phyloP scores from a whole-genome alignment of 2,329 filamentous ascomycete species.

The Dothidotthia symphoricarpi region DNA sequence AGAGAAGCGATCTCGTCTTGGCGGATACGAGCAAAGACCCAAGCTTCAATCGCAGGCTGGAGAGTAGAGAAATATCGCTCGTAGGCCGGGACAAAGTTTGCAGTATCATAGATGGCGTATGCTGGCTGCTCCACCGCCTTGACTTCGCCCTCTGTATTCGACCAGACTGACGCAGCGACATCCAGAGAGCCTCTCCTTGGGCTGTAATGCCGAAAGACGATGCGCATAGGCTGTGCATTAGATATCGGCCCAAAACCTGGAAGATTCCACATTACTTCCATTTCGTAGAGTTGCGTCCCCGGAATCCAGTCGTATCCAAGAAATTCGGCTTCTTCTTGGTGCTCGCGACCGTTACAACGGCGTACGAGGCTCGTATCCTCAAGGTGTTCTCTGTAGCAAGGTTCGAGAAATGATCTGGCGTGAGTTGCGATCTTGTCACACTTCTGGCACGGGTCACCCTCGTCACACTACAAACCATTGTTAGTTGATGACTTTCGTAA shows the following conservation, averaged over 20 bases:
- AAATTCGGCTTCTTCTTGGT: slow-evolving; percentile 36
- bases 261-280: slow-evolving; percentile 39
- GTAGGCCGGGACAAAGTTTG: slow-evolving; percentile 24
- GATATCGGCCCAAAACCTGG: slow-evolving; percentile 35
- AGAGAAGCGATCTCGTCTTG: slow-evolving; percentile 30
- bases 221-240: slow-evolving; percentile 22
- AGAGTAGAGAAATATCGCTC: slow-evolving; percentile 30
- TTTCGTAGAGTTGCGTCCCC: slow-evolving; percentile 24
- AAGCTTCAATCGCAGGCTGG: slow-evolving; percentile 31
- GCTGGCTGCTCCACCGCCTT: slow-evolving; percentile 31
- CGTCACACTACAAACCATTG: slow-evolving; percentile 28
- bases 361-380: slow-evolving; percentile 35
- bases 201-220: slow-evolving; percentile 31
- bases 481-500: too few species aligned
- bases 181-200: slow-evolving; percentile 29
- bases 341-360: slow-evolving; percentile 38
- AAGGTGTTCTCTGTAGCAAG: slow-evolving; percentile 35
- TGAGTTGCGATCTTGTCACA: slow-evolving; percentile 32
- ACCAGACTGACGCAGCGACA: slow-evolving; percentile 32
- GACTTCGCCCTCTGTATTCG: slow-evolving; percentile 28
- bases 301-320: slow-evolving; percentile 31
- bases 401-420: slow-evolving; percentile 33
- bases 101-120: slow-evolving; percentile 38
- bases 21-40: slow-evolving; percentile 31
- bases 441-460: slow-evolving; percentile 32